Evolutionary conservation across 1,284 basidiomycete genomes (phyloP), one percentile per base, ranked within the genome.

Genomic region (Moniliophthora roreri): DNA sequence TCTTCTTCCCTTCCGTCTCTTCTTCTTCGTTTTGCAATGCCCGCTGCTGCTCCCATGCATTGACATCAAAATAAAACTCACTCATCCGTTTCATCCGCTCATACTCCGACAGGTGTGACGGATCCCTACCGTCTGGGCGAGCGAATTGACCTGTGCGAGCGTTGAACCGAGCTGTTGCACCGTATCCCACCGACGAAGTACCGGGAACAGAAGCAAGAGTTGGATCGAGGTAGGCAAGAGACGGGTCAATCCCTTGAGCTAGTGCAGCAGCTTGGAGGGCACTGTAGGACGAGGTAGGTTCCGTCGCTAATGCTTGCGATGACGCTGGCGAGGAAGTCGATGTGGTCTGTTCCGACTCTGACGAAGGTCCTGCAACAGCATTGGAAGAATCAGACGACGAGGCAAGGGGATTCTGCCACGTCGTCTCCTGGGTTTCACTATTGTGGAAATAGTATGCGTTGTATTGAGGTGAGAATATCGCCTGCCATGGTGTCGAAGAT

Each of bases 371-470:
- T n/a, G 60, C 57, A 13, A 55, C 46, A 23, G 62, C 51, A 20
- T 65, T 46, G 44, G 65, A 56, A 16, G 60, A 47, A 9, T 23
- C 21, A 23, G 68, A 62, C 2, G 63, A 41, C 20, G 63, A 46
- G 35, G 56, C 52, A 3, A 95, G 77, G 6, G 93, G 93, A 65
- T 95, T 95, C 37, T 77, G 76, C 93, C 93, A 95, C 20, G 93
- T 95, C 34, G 92, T 94, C 71, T 93, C 85, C 55, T 87, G 77
- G 0, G 91, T 93, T 53, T 74, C 69, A 11, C 83, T 60, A 71
- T 95, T 95, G 81, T 83, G 91, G 73, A 95, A 95, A 71, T 95
- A 95, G 74, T 93, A 95, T 15, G 89, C 82, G 69, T 84, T 89
- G 72, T 91, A 84, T 55, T 86, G 78, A 0, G 90, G 82, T 1